A percentile compares a stretch with the other conserved stretches of the same genome.
phyloP scores from a whole-genome alignment of 352 stramenopile species.

The Aphanomyces invadans region DNA sequence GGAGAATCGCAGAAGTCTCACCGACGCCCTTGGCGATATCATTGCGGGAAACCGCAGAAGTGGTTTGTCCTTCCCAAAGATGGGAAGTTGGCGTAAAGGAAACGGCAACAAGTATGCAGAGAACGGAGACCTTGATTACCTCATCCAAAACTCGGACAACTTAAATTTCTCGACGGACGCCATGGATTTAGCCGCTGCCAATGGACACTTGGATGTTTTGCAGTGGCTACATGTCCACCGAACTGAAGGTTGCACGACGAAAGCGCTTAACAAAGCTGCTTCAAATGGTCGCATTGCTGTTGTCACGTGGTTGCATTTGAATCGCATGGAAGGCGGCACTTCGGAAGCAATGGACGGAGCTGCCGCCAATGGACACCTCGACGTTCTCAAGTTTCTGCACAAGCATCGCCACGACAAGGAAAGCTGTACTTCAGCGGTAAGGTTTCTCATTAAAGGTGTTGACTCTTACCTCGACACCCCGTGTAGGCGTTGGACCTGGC shows the following conservation, averaged over 20 bases:
- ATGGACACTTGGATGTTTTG: slow-evolving; percentile 4
- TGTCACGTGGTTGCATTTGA: slow-evolving; percentile 28
- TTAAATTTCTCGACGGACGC: slow-evolving; percentile 11
- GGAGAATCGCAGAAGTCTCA: slow-evolving; percentile 1
- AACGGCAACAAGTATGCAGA: slow-evolving; percentile 11
- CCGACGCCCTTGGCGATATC: slow-evolving; percentile 3
- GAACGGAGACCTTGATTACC: slow-evolving; percentile 5
- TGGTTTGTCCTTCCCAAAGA: neutral
- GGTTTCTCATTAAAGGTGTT: neutral
- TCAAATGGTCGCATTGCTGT: slow-evolving; percentile 2
- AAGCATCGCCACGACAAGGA: slow-evolving; percentile 24
- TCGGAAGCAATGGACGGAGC: slow-evolving; percentile 27
- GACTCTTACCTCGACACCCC: too few species aligned
- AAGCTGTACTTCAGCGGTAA: slow-evolving; percentile 24
- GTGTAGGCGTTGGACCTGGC: slow-evolving; percentile 25
- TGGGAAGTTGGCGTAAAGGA: neutral
- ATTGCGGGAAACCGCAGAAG: neutral
- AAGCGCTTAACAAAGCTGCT: neutral
- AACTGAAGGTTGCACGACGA: neutral
- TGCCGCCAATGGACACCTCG: slow-evolving; percentile 27
- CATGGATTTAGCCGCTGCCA: neutral
- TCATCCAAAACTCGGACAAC: slow-evolving; percentile 1
- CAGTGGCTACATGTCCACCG: slow-evolving; percentile 12
- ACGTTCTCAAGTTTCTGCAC: slow-evolving; percentile 31
- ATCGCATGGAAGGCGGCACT: slow-evolving; percentile 28